These are phyloP conservation scores for Phytophthora megakarya DNA, from an alignment of 352 stramenopile species.

Conservation along the genomic window DNA sequence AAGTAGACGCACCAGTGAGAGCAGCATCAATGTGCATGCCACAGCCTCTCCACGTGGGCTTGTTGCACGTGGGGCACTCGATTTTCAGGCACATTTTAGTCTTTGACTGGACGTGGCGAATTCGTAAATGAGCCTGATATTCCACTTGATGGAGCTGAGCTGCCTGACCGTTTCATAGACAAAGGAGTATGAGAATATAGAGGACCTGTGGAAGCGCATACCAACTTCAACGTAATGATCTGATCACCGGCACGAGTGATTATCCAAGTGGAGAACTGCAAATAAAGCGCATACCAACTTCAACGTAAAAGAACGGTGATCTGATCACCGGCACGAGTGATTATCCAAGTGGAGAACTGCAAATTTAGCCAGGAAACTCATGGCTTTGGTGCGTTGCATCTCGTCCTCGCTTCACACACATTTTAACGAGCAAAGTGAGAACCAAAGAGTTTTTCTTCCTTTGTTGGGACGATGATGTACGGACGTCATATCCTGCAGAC, in stretches of 20 bases:
- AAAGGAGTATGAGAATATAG: neutral
- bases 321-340: too few species aligned
- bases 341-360: too few species aligned
- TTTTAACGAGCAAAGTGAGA: constrained; percentile 4
- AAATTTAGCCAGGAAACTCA: neutral
- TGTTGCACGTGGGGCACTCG: constrained; percentile 63
- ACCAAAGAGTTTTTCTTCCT: neutral
- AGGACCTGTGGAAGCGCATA: neutral
- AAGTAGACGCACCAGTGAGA: constrained; percentile 33
- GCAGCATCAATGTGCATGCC: constrained; percentile 60
- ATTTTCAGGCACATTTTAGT: constrained; percentile 62
- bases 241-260: neutral
- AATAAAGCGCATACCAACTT: too few species aligned
- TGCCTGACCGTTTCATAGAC: constrained; percentile 1
- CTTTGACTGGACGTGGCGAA: constrained; percentile 4
- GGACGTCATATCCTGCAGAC: constrained; percentile 19
- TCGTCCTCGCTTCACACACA: neutral
- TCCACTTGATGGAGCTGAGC: constrained; percentile 1
- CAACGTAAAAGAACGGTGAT: too few species aligned
- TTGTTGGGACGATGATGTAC: constrained; percentile 14
- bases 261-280: neutral
- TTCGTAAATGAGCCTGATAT: constrained; percentile 20
- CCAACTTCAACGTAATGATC: constrained; percentile 1
- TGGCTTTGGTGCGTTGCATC: neutral
- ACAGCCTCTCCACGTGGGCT: constrained; percentile 66